phyloP scores from a whole-genome alignment of 2,329 filamentous ascomycete genomes.

The Fusarium metavorans region DNA sequence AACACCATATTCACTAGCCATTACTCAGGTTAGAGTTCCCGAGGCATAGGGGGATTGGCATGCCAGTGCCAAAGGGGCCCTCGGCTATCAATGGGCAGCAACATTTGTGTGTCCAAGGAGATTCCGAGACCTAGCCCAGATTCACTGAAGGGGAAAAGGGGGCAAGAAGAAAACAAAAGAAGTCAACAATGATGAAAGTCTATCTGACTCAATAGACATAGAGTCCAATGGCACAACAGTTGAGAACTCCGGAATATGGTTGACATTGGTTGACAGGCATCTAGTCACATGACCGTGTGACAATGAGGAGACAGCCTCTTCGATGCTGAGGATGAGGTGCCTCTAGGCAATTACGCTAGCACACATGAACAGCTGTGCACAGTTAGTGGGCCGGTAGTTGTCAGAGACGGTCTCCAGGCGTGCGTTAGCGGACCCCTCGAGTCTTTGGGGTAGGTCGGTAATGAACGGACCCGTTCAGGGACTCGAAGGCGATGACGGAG shows the following conservation, averaged over 20 bases:
- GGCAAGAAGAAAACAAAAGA: background rate
- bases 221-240: background rate
- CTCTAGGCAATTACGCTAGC: conserved; percentile 26
- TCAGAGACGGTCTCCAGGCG: conserved; percentile 6
- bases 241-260: background rate
- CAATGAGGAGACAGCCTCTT: background rate
- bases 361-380: conserved; percentile 15
- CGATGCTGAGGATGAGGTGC: conserved; percentile 21
- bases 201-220: background rate
- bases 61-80: background rate
- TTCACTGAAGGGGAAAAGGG: background rate
- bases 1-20: background rate
- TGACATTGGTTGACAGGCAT: background rate
- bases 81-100: background rate
- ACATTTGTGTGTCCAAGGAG: background rate
- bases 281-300: conserved; percentile 31
- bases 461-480: conserved; percentile 13
- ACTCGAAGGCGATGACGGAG: background rate
- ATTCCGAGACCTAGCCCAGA: background rate
- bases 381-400: conserved; percentile 32
- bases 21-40: background rate
- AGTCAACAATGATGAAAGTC: background rate
- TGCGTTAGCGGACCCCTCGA: conserved; percentile 16
- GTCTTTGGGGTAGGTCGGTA: conserved; percentile 3
- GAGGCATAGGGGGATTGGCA: background rate